A percentile compares a stretch with the other conserved stretches of the same genome.
These are phyloP conservation scores for Dothideomycetidae sp. DNA, from an alignment of 2,329 filamentous ascomycete species.

Conservation along the genomic window DNA sequence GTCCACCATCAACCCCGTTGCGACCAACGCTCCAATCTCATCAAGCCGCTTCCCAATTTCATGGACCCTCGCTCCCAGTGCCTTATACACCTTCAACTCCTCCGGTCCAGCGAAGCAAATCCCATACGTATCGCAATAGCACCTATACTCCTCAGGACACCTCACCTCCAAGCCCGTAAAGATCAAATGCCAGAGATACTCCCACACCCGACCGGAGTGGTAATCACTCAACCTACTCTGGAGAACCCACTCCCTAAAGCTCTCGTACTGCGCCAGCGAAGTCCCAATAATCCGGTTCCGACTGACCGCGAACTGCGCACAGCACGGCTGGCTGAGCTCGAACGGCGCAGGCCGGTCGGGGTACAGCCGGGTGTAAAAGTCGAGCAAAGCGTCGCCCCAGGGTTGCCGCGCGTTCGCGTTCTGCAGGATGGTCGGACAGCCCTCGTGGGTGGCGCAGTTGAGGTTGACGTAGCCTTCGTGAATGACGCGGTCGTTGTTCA, in stretches of 20 bases:
- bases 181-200: conserved; percentile 12
- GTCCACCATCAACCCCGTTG: not conserved
- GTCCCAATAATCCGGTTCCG: conserved; percentile 36
- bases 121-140: conserved; percentile 51
- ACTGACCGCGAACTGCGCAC: conserved; percentile 49
- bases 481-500: conserved; percentile 33
- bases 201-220: conserved; percentile 8
- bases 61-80: not conserved
- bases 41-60: not conserved
- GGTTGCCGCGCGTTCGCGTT: not conserved
- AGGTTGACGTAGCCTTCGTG: conserved; percentile 41
- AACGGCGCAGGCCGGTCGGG: conserved; percentile 6
- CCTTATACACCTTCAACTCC: conserved; percentile 22
- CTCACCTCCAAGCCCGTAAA: conserved; percentile 32
- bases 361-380: conserved; percentile 8
- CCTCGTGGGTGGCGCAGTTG: conserved; percentile 39
- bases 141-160: conserved; percentile 40
- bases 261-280: conserved; percentile 39
- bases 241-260: conserved; percentile 44
- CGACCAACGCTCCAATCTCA: not conserved
- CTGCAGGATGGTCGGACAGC: conserved; percentile 30
- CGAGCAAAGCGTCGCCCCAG: conserved; percentile 5
- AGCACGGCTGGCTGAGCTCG: conserved; percentile 8
- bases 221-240: conserved; percentile 7
- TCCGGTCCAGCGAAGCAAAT: conserved; percentile 42